Evolutionary conservation across 2,329 filamentous ascomycete species (phyloP).

Genomic region (Leptographium wingfieldii): DNA sequence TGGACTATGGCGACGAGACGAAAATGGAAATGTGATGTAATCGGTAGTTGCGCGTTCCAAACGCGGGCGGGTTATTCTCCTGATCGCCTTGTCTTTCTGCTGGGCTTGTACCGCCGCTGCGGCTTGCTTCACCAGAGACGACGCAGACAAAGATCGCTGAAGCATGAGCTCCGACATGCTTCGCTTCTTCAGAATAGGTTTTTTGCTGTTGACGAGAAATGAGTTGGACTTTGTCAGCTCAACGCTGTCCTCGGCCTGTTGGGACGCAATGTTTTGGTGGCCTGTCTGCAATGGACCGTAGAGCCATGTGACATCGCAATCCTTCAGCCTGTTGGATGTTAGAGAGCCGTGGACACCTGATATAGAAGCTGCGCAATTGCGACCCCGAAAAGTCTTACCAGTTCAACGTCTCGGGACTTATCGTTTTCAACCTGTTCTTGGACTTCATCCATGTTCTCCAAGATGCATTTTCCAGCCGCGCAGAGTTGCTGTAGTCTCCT

Average conservation of each 20-base stretch:
- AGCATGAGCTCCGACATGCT: conserved; percentile 95
- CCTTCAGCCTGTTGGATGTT: conserved; percentile 62
- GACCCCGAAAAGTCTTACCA: conserved; percentile 49
- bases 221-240: conserved; percentile 45
- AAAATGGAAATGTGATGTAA: conserved; percentile 51
- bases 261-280: conserved; percentile 38
- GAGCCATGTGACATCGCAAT: conserved; percentile 94
- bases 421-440: conserved; percentile 74
- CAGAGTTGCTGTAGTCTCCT: conserved; percentile 67
- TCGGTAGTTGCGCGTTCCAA: conserved; percentile 57
- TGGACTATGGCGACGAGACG: conserved; percentile 46
- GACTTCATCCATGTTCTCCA: conserved; percentile 96
- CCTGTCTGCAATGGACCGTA: conserved; percentile 84
- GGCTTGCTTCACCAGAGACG: conserved; percentile 80
- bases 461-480: conserved; percentile 83
- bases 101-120: conserved; percentile 78
- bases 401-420: conserved; percentile 84
- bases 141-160: conserved; percentile 75
- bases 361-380: background rate
- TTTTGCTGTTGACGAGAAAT: conserved; percentile 56
- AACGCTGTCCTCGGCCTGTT: conserved; percentile 25
- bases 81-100: conserved; percentile 42
- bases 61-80: conserved; percentile 34
- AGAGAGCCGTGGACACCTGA: conserved; percentile 8
- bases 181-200: conserved; percentile 91